These are phyloP conservation scores for Abrus precatorius DNA, from an alignment of 306 rosid genomes.

Conservation along the genomic window DNA sequence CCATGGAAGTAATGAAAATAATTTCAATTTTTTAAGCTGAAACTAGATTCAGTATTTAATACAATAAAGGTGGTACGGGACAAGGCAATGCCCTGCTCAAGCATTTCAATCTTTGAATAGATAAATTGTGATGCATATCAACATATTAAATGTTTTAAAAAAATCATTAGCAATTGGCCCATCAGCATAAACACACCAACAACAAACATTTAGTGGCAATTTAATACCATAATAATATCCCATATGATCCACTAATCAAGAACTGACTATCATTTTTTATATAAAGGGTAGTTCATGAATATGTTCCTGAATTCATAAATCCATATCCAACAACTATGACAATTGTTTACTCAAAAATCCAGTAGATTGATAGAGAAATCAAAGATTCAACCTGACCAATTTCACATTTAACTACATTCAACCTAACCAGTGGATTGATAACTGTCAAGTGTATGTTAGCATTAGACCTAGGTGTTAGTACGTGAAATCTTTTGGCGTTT, in stretches of 20 bases:
- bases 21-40: slow-evolving; percentile 27
- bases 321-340: slow-evolving; percentile 16
- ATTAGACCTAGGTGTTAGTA: too few relatives aligned
- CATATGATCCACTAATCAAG: slow-evolving; percentile 19
- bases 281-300: slow-evolving; percentile 9
- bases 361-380: slow-evolving; percentile 1
- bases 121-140: background rate
- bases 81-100: slow-evolving; percentile 19
- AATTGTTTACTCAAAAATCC: slow-evolving; percentile 20
- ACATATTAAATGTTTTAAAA: slow-evolving; percentile 20
- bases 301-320: slow-evolving; percentile 32
- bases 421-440: too few relatives aligned
- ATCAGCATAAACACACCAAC: slow-evolving; percentile 35
- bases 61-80: slow-evolving; percentile 13
- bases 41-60: slow-evolving; percentile 38
- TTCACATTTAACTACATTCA: background rate
- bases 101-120: slow-evolving; percentile 12
- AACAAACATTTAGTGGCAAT: slow-evolving; percentile 31
- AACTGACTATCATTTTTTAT: slow-evolving; percentile 38
- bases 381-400: background rate
- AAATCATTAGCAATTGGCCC: slow-evolving; percentile 6
- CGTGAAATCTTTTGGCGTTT: too few relatives aligned
- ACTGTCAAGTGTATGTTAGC: too few relatives aligned
- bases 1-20: slow-evolving; percentile 26
- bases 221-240: slow-evolving; percentile 34